Evolutionary conservation across 2,329 filamentous ascomycete species (phyloP).

Genomic region (Cryphonectria japonica): DNA sequence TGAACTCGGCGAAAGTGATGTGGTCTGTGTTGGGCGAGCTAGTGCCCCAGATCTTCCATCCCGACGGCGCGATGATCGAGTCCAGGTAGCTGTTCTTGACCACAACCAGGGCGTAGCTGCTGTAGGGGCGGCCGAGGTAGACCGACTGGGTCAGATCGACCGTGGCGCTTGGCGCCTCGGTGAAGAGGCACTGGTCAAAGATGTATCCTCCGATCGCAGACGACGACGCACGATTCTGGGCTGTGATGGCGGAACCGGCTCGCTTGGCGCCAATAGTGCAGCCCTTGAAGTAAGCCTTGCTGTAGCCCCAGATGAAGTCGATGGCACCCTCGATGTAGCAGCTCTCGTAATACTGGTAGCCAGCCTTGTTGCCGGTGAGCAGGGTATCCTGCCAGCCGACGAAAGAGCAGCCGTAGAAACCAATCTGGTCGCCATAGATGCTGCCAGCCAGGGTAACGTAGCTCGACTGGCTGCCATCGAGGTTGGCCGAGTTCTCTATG

Average conservation of each 20-base stretch:
- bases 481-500: constrained; percentile 38
- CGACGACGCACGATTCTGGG: constrained; percentile 45
- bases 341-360: constrained; percentile 47
- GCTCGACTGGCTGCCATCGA: constrained; percentile 28
- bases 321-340: constrained; percentile 41
- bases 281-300: constrained; percentile 37
- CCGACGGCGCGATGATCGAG: constrained; percentile 54
- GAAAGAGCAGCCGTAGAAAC: constrained; percentile 47
- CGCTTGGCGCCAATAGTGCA: constrained; percentile 37
- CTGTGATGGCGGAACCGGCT: constrained; percentile 44
- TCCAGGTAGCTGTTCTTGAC: constrained; percentile 53
- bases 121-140: constrained; percentile 59
- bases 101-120: constrained; percentile 53
- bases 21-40: constrained; percentile 45
- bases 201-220: constrained; percentile 50
- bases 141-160: constrained; percentile 40
- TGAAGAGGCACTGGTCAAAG: constrained; percentile 47
- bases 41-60: constrained; percentile 53
- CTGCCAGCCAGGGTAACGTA: constrained; percentile 48
- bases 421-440: constrained; percentile 41
- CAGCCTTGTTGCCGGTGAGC: constrained; percentile 40
- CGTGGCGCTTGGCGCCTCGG: constrained; percentile 49
- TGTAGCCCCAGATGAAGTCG: constrained; percentile 36
- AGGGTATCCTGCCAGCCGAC: constrained; percentile 51
- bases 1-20: constrained; percentile 57